Evolutionary conservation across 805 yeast genomes (phyloP).

Genomic region (Lipomyces kockii): DNA sequence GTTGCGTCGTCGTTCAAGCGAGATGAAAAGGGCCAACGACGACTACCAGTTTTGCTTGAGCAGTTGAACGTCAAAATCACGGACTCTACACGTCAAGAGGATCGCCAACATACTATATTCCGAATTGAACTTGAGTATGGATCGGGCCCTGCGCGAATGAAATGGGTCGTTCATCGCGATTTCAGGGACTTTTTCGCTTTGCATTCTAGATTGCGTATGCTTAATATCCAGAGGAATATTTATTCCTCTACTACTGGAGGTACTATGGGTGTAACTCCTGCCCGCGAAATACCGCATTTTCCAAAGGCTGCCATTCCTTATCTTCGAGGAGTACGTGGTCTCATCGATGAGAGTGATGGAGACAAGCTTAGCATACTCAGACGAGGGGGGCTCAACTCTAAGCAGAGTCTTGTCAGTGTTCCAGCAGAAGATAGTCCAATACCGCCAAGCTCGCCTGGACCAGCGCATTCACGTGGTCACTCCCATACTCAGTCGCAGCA

Average conservation of each 20-base stretch:
- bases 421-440: constrained; percentile 5
- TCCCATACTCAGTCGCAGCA: not conserved
- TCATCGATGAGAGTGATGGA: constrained; percentile 17
- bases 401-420: constrained; percentile 18
- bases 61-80: constrained; percentile 69
- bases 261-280: constrained; percentile 38
- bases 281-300: constrained; percentile 49
- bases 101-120: constrained; percentile 54
- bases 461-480: not conserved
- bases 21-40: constrained; percentile 61
- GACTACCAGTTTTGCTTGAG: constrained; percentile 82
- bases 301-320: constrained; percentile 47
- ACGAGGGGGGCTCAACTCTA: constrained; percentile 1
- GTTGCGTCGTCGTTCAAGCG: constrained; percentile 73
- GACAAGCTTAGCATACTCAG: not conserved
- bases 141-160: constrained; percentile 72
- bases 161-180: constrained; percentile 79
- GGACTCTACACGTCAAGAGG: constrained; percentile 42
- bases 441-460: constrained; percentile 4
- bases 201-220: constrained; percentile 68
- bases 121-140: constrained; percentile 88
- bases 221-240: constrained; percentile 45
- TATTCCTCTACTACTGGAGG: constrained; percentile 25
- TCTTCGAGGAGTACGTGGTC: constrained; percentile 34
- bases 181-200: constrained; percentile 72